Evolutionary conservation across 2,329 filamentous ascomycete genomes (phyloP), one percentile per base, ranked within the genome.

Genomic region (Kalaharituber pfeilii): DNA sequence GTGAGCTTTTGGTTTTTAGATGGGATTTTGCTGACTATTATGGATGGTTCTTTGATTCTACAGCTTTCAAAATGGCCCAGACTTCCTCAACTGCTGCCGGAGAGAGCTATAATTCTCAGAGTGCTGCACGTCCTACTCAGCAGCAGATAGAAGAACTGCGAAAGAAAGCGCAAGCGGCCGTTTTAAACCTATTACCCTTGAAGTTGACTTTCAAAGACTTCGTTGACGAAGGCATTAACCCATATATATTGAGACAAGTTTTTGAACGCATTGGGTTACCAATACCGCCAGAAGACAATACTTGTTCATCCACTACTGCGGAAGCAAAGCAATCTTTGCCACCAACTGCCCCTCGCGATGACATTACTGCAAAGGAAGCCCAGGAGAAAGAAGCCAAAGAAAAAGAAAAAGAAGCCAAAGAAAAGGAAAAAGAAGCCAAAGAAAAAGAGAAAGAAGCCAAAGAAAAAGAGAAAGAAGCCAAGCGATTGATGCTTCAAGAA

Each of bases 181-280:
- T 71, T 26, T 60, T 62, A 29, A 58, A 70, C 29, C 62, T 74
- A 56, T 65, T 72, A 52, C 64, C 67, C 36, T 71, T 77, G 60
- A 75, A 74, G 42, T 74, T 78, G 53, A 70, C 71, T 8, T 81
- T 74, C 58, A 66, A 71, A 49, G 69, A 78, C 52, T 66, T 81
- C 20, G 69, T 74, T 7, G 66, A 68, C 18, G 73, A 76, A 62
- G 71, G 75, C 18, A 68, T 75, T 13, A 68, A 76, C 58, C 67
- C 70, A 15, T 62, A 62, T 20, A 61, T 75, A 53, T 65, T 79
- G 39, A 68, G 66, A 53, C 67, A 68, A 39, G 66, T 78, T 20
- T 78, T 74, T 62, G 67, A 69, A 50, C 70, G 73, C 22, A 67
- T 77, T 28, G 71, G 71, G 39, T 26, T 62, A 6, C 53, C 58